These are phyloP conservation scores for Daldinia sp. DNA, from an alignment of 2,329 filamentous ascomycete species.

Conservation along the genomic window DNA sequence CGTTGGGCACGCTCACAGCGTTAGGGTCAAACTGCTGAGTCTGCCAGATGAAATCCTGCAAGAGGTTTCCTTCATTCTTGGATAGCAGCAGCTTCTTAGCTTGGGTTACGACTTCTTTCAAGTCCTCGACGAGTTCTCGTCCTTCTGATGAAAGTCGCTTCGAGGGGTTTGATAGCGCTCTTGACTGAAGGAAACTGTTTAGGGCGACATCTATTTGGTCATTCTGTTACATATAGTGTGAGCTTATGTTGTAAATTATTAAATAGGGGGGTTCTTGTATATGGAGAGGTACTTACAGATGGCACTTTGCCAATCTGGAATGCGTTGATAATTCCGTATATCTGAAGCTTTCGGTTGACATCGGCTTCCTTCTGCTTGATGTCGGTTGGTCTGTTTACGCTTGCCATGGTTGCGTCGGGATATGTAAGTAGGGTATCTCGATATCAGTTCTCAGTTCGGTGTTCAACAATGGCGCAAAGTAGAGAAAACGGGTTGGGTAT, in stretches of 20 bases:
- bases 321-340: conserved; percentile 89
- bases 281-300: conserved; percentile 69
- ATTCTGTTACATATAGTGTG: conserved; percentile 67
- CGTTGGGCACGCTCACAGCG: conserved; percentile 70
- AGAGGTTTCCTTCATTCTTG: conserved; percentile 94
- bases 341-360: conserved; percentile 92
- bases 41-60: conserved; percentile 98
- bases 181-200: conserved; percentile 85
- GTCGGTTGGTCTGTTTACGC: conserved; percentile 80
- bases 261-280: not conserved
- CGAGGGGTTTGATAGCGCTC: conserved; percentile 76
- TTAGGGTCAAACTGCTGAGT: conserved; percentile 79
- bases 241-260: conserved; percentile 21
- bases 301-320: conserved; percentile 92
- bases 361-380: conserved; percentile 82
- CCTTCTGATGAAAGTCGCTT: conserved; percentile 86
- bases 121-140: conserved; percentile 79
- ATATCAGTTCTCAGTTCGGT: conserved; percentile 24
- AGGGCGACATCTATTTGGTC: conserved; percentile 95
- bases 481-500: conserved; percentile 26
- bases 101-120: conserved; percentile 83
- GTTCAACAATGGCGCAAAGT: conserved; percentile 7
- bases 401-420: conserved; percentile 47
- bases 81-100: conserved; percentile 84
- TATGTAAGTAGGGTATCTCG: conserved; percentile 23